Evolutionary conservation across 176 grass and related monocot species (phyloP).

Genomic region (Rhipidocladum racemiflorum): DNA sequence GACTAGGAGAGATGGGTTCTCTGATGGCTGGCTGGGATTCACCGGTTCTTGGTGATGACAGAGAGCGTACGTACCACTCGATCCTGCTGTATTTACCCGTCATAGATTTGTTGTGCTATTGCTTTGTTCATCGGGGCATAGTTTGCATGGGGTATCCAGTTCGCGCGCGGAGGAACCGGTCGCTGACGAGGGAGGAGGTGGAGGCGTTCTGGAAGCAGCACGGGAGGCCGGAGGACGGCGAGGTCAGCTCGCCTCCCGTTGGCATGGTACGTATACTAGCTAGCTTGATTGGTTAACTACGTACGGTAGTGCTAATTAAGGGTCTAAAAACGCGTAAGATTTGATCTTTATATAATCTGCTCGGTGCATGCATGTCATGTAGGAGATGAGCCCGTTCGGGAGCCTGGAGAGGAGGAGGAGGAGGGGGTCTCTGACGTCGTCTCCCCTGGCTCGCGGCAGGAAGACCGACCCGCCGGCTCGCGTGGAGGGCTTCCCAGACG

Average conservation of each 20-base stretch:
- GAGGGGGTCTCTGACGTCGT: neutral
- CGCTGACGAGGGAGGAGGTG: constrained; percentile 83
- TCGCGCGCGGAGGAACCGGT: constrained; percentile 55
- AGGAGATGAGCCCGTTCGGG: constrained; percentile 23
- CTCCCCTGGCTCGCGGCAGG: neutral
- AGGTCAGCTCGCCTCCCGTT: constrained; percentile 5
- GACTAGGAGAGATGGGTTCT: constrained; percentile 72
- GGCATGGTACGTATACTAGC: neutral
- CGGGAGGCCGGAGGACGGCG: constrained; percentile 27
- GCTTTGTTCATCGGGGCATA: neutral
- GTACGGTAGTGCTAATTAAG: too few species aligned
- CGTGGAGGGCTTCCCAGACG: constrained; percentile 14
- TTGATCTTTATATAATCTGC: neutral
- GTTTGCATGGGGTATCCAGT: constrained; percentile 17
- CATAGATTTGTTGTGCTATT: neutral
- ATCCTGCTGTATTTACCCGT: neutral
- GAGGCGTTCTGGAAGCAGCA: constrained; percentile 64
- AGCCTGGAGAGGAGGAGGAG: constrained; percentile 18
- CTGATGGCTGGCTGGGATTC: constrained; percentile 93
- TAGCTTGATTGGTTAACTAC: too few species aligned
- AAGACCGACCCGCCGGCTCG: neutral
- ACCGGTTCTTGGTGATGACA: constrained; percentile 28
- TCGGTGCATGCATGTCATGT: neutral
- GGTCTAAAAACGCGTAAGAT: neutral
- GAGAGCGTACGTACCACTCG: constrained; percentile 28